Percentiles rank a stretch among this genome's conserved stretches.
These are phyloP conservation scores for Populus hybrid DNA, from an alignment of 441 rosid genomes.

Conservation along the genomic window DNA sequence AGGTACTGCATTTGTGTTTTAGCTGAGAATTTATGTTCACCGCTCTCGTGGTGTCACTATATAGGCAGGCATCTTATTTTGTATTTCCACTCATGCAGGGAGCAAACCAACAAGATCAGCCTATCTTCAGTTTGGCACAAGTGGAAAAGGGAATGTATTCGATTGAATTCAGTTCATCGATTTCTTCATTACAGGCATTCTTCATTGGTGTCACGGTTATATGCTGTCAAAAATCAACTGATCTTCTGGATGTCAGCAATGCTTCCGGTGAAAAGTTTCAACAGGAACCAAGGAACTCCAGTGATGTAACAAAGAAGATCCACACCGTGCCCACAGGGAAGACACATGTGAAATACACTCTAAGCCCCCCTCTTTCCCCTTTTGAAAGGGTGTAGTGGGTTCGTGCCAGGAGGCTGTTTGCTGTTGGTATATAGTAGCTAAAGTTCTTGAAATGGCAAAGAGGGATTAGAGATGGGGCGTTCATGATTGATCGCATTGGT, in stretches of 20 bases:
- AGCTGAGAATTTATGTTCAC: neutral
- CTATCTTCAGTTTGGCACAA: slow-evolving; percentile 54
- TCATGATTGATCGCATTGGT: neutral
- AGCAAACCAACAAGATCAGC: slow-evolving; percentile 32
- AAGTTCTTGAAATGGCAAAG: neutral
- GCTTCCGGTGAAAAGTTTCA: slow-evolving; percentile 22
- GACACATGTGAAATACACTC: slow-evolving; percentile 43
- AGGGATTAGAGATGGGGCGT: neutral
- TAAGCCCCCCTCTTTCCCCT: slow-evolving; percentile 74
- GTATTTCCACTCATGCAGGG: slow-evolving; percentile 39
- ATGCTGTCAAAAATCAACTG: slow-evolving; percentile 34
- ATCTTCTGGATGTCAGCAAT: slow-evolving; percentile 18
- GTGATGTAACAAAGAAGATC: slow-evolving; percentile 16
- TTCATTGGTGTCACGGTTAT: slow-evolving; percentile 53
- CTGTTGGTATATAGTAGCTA: slow-evolving; percentile 1
- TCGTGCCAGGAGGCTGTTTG: slow-evolving; percentile 5
- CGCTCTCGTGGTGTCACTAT: neutral
- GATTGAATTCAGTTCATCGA: slow-evolving; percentile 53
- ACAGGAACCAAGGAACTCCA: slow-evolving; percentile 18
- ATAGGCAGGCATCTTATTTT: neutral
- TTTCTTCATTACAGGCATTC: slow-evolving; percentile 68
- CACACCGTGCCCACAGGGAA: slow-evolving; percentile 9
- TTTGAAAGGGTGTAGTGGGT: slow-evolving; percentile 59
- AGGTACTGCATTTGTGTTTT: slow-evolving; percentile 36
- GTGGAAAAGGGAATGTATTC: slow-evolving; percentile 56